Percentiles rank a stretch among this genome's conserved stretches.
phyloP scores from a whole-genome alignment of 305 asterid species.

The Stenogyne calaminthoides region DNA sequence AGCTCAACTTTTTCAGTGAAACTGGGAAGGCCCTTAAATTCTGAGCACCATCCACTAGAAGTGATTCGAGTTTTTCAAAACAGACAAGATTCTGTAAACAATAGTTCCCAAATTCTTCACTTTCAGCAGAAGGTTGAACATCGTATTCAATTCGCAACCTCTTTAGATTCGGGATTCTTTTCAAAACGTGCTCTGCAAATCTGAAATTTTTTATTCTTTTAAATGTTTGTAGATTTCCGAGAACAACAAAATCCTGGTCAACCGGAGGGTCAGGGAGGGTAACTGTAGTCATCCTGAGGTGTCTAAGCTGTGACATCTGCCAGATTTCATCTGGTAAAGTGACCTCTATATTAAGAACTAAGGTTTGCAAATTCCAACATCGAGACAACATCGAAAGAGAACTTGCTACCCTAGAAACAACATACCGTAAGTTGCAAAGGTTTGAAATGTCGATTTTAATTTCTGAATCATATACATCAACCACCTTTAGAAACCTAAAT shows the following conservation, averaged over 20 bases:
- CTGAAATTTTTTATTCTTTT: neutral
- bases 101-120: neutral
- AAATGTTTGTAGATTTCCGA: constrained; percentile 27
- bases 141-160: neutral
- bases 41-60: neutral
- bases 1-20: constrained; percentile 26
- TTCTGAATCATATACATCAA: neutral
- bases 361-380: constrained; percentile 27
- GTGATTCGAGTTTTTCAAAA: constrained; percentile 18
- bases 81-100: constrained; percentile 15
- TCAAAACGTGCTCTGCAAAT: neutral
- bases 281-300: neutral
- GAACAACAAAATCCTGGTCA: constrained; percentile 4
- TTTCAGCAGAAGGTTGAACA: neutral
- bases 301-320: constrained; percentile 36
- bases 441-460: neutral
- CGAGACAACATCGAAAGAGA: neutral
- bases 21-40: constrained; percentile 8
- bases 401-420: neutral
- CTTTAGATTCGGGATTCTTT: constrained; percentile 27
- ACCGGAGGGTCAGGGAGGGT: constrained; percentile 1
- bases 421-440: neutral
- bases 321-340: constrained; percentile 18
- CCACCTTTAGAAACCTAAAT: neutral
- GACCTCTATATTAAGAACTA: constrained; percentile 7